phyloP scores from a whole-genome alignment of 192 early-diverging fungal genomes.

The Kappamyces sp. region DNA sequence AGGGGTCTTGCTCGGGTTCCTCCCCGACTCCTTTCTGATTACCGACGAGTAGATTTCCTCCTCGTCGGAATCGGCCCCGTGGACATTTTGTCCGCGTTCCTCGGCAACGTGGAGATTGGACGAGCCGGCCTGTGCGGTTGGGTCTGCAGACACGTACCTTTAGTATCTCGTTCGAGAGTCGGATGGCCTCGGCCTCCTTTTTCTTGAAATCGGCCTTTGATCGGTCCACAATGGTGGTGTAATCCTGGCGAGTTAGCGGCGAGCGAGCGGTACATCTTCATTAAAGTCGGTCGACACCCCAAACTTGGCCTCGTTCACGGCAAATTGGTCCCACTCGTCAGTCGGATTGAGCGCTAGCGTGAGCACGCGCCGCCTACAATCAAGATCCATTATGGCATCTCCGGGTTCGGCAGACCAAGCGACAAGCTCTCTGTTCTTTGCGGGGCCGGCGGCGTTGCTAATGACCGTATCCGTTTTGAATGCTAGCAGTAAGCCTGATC shows the following conservation, averaged over 20 bases:
- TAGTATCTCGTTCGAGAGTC: conserved; percentile 89
- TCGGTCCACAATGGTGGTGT: conserved; percentile 89
- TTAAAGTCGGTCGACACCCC: conserved; percentile 93
- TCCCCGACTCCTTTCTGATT: conserved; percentile 22
- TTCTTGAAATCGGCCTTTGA: conserved; percentile 75
- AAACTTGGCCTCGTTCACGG: conserved; percentile 85
- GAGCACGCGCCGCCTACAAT: no score
- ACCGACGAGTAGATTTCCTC: conserved; percentile 79
- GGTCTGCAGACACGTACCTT: conserved; percentile 23
- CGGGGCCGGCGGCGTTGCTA: no score
- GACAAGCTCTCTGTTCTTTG: no score
- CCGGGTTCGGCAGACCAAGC: no score
- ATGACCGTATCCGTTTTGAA: no score
- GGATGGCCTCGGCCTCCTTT: conserved; percentile 78
- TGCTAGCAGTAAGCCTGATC: no score
- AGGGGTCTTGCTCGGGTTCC: no score
- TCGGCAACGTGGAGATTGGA: conserved; percentile 70
- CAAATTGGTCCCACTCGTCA: conserved; percentile 91
- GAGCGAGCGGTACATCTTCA: conserved; percentile 59
- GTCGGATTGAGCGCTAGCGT: no score
- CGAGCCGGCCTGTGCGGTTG: conserved; percentile 7
- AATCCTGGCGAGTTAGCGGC: conserved; percentile 20
- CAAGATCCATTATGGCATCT: no score
- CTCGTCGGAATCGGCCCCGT: conserved; percentile 63
- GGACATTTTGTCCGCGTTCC: conserved; percentile 66